These are phyloP conservation scores for Claviceps purpurea DNA, from an alignment of 2,329 filamentous ascomycete genomes.

Conservation along the genomic window DNA sequence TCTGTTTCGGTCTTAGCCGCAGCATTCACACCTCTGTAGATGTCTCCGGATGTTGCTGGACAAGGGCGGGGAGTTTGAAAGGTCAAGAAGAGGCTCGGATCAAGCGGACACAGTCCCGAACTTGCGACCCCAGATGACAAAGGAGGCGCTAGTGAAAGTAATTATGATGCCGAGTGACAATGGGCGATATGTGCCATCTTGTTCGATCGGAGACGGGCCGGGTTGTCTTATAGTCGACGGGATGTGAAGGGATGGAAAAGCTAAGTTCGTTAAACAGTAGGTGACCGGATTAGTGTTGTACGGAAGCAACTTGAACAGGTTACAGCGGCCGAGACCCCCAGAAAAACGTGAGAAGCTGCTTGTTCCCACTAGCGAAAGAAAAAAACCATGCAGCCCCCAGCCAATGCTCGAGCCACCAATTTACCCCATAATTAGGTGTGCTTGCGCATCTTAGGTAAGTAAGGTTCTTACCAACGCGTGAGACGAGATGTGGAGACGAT, in stretches of 20 bases:
- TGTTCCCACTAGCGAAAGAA: neutral
- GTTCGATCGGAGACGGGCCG: neutral
- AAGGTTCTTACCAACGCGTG: too few relatives aligned
- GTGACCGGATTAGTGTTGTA: neutral
- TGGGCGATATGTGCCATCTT: neutral
- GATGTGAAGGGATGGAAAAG: neutral
- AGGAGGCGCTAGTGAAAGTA: neutral
- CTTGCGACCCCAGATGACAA: neutral
- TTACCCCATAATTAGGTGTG: too few relatives aligned
- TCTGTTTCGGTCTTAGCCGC: too few relatives aligned
- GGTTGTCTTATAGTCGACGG: conserved; percentile 3
- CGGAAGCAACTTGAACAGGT: neutral
- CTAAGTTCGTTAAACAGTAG: neutral
- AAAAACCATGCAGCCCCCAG: neutral
- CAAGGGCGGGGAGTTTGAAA: too few relatives aligned
- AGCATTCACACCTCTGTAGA: neutral
- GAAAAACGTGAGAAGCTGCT: neutral
- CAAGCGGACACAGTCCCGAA: neutral
- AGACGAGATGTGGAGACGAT: neutral
- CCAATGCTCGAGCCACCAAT: neutral
- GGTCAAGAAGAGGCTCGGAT: neutral
- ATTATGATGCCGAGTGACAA: neutral
- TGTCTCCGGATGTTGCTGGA: too few relatives aligned
- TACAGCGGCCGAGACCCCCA: neutral
- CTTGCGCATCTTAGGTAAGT: too few relatives aligned